Evolutionary conservation across 768 basidiomycete genomes (phyloP), one percentile per base, ranked within the genome.

Genomic region (Trametes meyenii): DNA sequence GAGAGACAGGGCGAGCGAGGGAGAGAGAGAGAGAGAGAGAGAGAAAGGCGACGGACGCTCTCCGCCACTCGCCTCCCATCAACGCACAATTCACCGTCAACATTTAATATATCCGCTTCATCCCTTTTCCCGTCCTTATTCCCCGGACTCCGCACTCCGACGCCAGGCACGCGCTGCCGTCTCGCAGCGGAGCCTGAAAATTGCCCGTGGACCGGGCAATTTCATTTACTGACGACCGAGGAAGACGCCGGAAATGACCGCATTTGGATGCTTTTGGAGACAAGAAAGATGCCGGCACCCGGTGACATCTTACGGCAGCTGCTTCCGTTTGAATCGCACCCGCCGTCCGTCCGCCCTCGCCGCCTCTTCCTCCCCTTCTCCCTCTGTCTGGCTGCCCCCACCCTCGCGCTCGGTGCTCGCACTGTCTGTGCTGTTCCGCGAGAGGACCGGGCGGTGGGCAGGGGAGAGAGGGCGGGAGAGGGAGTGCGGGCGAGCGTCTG

Each of bases 111-210:
- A 19, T 17, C 17, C 38, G 21, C 23, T 33, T 45, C 16, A 36
- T n/a, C 45, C 44, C 17, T 21, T 38, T 23, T 39, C 39, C 17
- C 12, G 12, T 12, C 35, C 58, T 63, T 55, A 58, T 63, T 63
- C 62, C 50, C 62, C 62, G 62, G 62, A 5, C 50, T 64, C 56
- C 58, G 50, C 33, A 44, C 62, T 64, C 62, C 62, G 62, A 58
- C 53, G 53, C 54, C 0, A 44, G 17, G 14, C 42, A 23, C 55
- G 3, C 3, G 50, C 55, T 53, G n/a, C n/a, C n/a, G 48, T 55
- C 36, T 17, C 44, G 42, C 50, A 51, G 42, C 55, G 49, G 40
- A 24, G 42, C 17, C 29, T 26, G n/a, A 23, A 55, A 5, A 23
- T 13, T 17, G 16, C 19, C 39, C 39, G 39, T 35, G 14, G 19